Evolutionary conservation across 305 asterid genomes (phyloP), one percentile per base, ranked within the genome.

Genomic region (Stenogyne calaminthoides): DNA sequence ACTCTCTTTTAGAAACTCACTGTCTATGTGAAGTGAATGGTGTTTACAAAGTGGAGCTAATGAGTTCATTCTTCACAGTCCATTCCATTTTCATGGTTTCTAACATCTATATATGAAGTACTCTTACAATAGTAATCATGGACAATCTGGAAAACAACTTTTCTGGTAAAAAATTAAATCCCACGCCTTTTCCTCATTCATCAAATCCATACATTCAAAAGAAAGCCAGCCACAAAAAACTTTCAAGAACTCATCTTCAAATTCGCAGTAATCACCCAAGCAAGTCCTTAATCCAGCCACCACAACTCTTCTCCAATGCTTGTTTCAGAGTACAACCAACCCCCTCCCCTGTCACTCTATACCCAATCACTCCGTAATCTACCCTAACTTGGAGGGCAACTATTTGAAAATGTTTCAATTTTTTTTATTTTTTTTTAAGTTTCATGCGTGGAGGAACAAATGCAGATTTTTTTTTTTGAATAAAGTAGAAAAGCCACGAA

Each of bases 171-270:
- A 37, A 37, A 7, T 0, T 25, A 25, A 25, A 25, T 25, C 6
- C 34, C 39, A 27, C 27, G 22, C 68, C 40, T 10, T 73, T 20
- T 10, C 16, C 11, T 1, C 52, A 1, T 15, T 6, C 67, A 3
- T 36, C 58, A 11, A 54, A 54, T 63, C 67, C 34, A 5, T 2
- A 25, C 12, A 29, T 19, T 51, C 58, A 36, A 51, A 59, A 15
- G 59, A 18, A 42, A 40, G 9, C 25, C 2, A 40, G 14, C 72
- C 49, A 78, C 81, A 86, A 79, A 74, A 63, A 85, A 73, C 56
- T 75, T 85, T 34, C 80, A 61, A 63, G 71, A 62, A 44, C 40
- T 71, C 4, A 52, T 70, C 29, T 25, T 25, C 29, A 25, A 1
- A 25, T 3, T 25, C 29, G 29, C 29, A 25, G 29, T 1, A 25